Base-by-base conservation (phyloP, 176 grass and related monocot species). In the Cenchrus americanus region DNA sequence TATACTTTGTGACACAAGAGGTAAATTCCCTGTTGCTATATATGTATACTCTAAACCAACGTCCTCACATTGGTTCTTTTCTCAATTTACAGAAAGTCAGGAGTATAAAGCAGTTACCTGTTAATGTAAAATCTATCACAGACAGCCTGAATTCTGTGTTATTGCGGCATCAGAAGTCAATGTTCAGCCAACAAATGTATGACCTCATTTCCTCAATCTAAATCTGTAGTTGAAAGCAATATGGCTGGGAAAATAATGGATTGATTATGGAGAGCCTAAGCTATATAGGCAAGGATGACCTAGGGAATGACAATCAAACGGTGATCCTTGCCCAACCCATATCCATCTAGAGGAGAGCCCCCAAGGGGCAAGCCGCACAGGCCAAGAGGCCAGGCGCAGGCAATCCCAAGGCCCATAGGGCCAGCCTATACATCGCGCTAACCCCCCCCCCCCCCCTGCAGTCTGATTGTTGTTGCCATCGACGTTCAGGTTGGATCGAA, bases 1-100 rank as follows among this genome's bases (percentile, higher is more conserved):
- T 98, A 30, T 98, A 98, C 82, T 95, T 98, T 19, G 89, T 98
- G 77, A 92, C 96, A 55, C 93, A 92, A 78, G 91, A 95, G 90
- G 94, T 97, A 92, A 43, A 32, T 22, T 67, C 86, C 65, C 2
- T 88, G 51, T 61, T 65, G 57, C 26, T 42, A 50, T 78, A 64
- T 70, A 66, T 72, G 5, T 26, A 47, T 24, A 78, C 37, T 62
- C 42, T 55, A 19, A 53, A 82, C 52, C 43, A 53, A 44, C 71
- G 26, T 78, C 44, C 47, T 78, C 41, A 70, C 63, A 47, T 66
- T 84, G 41, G 42, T 81, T 41, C 58, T 89, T 22, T 18, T 40
- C 1, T 42, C 41, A 18, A 68, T 80, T 48, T 70, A 47, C 92
- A 94, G 89, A 95, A 93, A 88, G 69, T 90, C 41, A 90, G 87